Conservation (phyloP, 1,284 basidiomycete genomes). For the Ganoderma meredithae region DNA sequence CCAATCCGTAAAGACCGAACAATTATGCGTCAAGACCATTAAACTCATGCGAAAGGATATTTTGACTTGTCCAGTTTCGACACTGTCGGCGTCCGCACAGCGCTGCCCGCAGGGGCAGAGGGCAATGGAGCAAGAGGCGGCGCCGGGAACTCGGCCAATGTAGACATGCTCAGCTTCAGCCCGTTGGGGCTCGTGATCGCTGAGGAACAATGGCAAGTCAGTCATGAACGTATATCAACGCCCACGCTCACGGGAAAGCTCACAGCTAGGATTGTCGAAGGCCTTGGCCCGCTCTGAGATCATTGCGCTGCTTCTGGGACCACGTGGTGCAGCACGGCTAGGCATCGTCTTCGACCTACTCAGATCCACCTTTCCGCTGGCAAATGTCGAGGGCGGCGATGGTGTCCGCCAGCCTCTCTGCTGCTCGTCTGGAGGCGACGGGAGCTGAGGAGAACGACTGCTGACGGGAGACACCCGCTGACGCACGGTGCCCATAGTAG, state of each 20-base stretch:
- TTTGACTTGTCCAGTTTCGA: conserved; percentile 48
- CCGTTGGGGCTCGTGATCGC: conserved; percentile 23
- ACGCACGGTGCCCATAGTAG: conserved; percentile 22
- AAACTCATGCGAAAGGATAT: conserved; percentile 39
- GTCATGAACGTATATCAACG: not conserved
- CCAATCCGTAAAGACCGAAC: not conserved
- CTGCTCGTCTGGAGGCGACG: conserved; percentile 28
- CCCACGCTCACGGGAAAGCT: conserved; percentile 6
- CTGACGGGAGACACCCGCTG: conserved; percentile 18
- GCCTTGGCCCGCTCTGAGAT: conserved; percentile 58
- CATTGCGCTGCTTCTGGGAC: conserved; percentile 50
- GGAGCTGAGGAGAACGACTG: conserved; percentile 23
- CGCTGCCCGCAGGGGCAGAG: conserved; percentile 33
- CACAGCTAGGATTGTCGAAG: conserved; percentile 39
- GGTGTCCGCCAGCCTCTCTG: conserved; percentile 26
- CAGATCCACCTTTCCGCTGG: conserved; percentile 21
- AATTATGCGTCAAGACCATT: not conserved
- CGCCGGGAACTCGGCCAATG: conserved; percentile 47
- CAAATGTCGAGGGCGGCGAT: conserved; percentile 20
- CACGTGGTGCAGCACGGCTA: conserved; percentile 26
- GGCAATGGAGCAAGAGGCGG: conserved; percentile 50
- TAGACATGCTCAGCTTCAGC: conserved; percentile 37
- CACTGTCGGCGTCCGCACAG: conserved; percentile 24
- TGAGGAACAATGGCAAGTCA: conserved; percentile 20
- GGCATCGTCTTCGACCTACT: conserved; percentile 37